Percentiles rank a stretch among this genome's conserved stretches.
Conservation (phyloP, 192 early-diverging fungal species). For the Lunasporangiospora selenospora region DNA sequence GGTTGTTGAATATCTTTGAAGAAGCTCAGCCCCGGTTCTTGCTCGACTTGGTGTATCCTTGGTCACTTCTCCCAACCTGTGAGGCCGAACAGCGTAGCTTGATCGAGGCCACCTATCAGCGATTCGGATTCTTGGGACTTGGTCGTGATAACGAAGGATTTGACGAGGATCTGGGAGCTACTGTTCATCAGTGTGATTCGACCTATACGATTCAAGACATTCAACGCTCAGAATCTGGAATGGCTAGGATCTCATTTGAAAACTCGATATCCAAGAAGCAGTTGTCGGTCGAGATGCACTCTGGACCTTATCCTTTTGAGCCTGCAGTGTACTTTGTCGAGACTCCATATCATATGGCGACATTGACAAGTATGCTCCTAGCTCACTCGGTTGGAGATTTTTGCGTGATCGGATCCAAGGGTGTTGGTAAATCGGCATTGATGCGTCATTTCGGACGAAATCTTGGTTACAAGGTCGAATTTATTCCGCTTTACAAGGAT, state of each 20-base stretch:
- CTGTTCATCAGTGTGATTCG: conserved; percentile 50
- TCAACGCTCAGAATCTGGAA: conserved; percentile 17
- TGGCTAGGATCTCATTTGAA: conserved; percentile 31
- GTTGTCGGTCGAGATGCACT: conserved; percentile 36
- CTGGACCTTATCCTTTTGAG: conserved; percentile 52
- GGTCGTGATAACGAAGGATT: conserved; percentile 52
- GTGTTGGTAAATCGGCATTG: conserved; percentile 74
- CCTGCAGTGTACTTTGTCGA: conserved; percentile 63
- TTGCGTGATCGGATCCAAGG: conserved; percentile 75
- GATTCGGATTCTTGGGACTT: conserved; percentile 57
- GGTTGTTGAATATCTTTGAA: conserved; percentile 50
- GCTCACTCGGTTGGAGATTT: conserved; percentile 69
- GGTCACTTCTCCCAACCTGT: conserved; percentile 61
- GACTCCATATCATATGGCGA: conserved; percentile 59
- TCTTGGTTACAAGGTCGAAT: conserved; percentile 66
- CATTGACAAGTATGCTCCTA: conserved; percentile 61
- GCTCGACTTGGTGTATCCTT: conserved; percentile 68
- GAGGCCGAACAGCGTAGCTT: conserved; percentile 63
- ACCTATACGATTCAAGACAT: conserved; percentile 51
- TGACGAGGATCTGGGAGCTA: conserved; percentile 25
- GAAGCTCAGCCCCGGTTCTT: conserved; percentile 57
- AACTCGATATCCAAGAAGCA: conserved; percentile 44
- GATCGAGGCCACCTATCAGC: conserved; percentile 65
- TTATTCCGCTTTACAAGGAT: conserved; percentile 77
- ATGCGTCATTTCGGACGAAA: conserved; percentile 64